These are phyloP conservation scores for Trichoderma guizhouense DNA, from an alignment of 2,329 filamentous ascomycete species.

Conservation along the genomic window DNA sequence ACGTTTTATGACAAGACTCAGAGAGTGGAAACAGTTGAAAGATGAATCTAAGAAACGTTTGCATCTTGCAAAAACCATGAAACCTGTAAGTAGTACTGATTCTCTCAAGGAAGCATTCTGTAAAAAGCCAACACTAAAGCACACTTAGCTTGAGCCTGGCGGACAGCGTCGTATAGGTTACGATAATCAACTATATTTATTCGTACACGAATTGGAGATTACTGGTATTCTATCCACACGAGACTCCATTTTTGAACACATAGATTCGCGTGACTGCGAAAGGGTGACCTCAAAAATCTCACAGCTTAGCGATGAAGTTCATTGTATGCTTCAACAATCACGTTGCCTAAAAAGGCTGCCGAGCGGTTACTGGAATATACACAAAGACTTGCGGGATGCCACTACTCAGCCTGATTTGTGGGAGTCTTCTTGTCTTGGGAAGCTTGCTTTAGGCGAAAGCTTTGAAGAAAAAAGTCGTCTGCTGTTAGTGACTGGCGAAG, in stretches of 20 bases:
- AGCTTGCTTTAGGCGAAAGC: not conserved
- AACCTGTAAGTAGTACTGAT: not conserved
- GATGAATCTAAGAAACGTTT: not conserved
- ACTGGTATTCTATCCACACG: not conserved
- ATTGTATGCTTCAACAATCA: not conserved
- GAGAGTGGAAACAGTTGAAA: not conserved
- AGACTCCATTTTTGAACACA: not conserved
- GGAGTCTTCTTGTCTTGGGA: not conserved
- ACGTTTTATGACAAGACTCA: not conserved
- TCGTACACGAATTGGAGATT: not conserved
- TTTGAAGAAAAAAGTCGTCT: not conserved
- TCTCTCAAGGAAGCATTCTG: not conserved
- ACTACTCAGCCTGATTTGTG: not conserved
- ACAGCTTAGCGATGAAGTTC: not conserved
- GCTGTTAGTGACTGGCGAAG: not conserved
- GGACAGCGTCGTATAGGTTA: not conserved
- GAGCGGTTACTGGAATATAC: not conserved
- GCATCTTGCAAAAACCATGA: not conserved
- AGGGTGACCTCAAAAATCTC: not conserved
- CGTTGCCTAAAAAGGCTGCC: not conserved
- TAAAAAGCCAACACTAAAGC: not conserved
- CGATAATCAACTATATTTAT: not conserved
- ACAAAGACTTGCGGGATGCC: not conserved
- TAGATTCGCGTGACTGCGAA: not conserved
- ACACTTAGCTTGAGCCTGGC: not conserved